Percentiles rank a stretch among this genome's conserved stretches.
phyloP scores from a whole-genome alignment of 805 yeast genomes.

The Candida lessepsii region DNA sequence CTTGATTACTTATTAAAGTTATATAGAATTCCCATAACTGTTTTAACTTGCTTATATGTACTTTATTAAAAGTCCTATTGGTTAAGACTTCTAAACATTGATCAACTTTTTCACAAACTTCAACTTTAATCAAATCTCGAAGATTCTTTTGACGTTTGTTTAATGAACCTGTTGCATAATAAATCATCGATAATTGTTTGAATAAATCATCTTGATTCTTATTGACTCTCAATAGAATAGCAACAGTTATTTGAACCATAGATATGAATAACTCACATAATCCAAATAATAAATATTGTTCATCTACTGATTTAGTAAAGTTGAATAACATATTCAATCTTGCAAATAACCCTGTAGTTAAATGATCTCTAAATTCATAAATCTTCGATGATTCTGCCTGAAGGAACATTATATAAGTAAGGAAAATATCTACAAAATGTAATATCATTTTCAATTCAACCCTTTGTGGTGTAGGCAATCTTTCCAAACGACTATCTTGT shows the following conservation, averaged over 20 bases:
- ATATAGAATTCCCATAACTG: slow-evolving; percentile 38
- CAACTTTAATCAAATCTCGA: slow-evolving; percentile 7
- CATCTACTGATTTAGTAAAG: slow-evolving; percentile 7
- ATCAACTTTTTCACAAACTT: slow-evolving; percentile 9
- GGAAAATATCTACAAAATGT: slow-evolving; percentile 27
- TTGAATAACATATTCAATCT: slow-evolving; percentile 13
- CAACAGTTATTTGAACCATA: slow-evolving; percentile 14
- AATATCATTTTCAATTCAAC: slow-evolving; percentile 23
- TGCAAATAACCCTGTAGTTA: slow-evolving; percentile 11
- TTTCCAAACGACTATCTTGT: slow-evolving; percentile 18
- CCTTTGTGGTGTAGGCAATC: slow-evolving; percentile 14
- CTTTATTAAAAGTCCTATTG: slow-evolving; percentile 1
- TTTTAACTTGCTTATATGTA: slow-evolving; percentile 9
- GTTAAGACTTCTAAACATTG: slow-evolving; percentile 5
- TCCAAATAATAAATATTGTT: slow-evolving; percentile 12
- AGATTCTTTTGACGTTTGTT: slow-evolving; percentile 4
- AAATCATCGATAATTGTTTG: slow-evolving; percentile 14
- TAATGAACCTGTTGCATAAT: slow-evolving; percentile 10
- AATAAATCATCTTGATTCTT: slow-evolving; percentile 12
- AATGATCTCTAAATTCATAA: slow-evolving; percentile 10
- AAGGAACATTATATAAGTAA: slow-evolving; percentile 29
- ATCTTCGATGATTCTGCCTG: slow-evolving; percentile 33
- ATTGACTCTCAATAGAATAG: slow-evolving; percentile 13
- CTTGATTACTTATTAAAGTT: slow-evolving; percentile 33
- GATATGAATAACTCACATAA: slow-evolving; percentile 11